Base-by-base conservation (phyloP, 1,284 basidiomycete species). In the Ceratobasidium sp. region DNA sequence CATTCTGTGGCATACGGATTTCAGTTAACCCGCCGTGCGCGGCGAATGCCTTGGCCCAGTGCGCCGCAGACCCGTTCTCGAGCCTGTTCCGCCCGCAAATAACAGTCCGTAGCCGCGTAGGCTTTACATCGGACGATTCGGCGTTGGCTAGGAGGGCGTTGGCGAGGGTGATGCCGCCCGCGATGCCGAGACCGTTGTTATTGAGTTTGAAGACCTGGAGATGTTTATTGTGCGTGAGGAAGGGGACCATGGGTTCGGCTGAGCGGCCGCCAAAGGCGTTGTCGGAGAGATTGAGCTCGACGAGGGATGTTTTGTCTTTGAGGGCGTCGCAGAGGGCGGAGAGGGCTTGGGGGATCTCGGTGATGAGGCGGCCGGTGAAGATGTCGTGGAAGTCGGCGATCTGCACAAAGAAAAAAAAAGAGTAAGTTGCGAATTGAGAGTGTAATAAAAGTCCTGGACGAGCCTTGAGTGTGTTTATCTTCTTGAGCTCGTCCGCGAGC, bases 211-310 rank as follows among this genome's bases (percentile, higher is more conserved):
- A 90, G 74, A 95, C 87, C 80, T 92, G 89, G 84, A 96, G 89
- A 77, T 87, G 88, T 69, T 89, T 91, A 82, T 95, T 97, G 79
- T 90, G 85, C 69, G 89, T 89, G 79, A 98, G 89, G 86, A 98
- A 94, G 57, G 93, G 91, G 62, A 97, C 95, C 85, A 99, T 94
- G 56, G 97, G 95, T 80, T 98, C 95, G 19, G 97, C 96, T 51
- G 94, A 97, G 79, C 97, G 91, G 41, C 96, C 96, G 47, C 97
- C 97, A 79, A 99, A 99, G 6, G 97, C 97, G 80, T 99, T 99
- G 84, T 99, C 97, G 78, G 91, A 94, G 54, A 99, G 89, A 82
- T 99, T 90, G 80, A 99, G 88, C 84, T 96, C 94, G 65, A 93
- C 87, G 41, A 99, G 91, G 9, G 90, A 89, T 7, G 90, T 87